Conservation (phyloP, 306 rosid species). For the Neltuma alba region DNA sequence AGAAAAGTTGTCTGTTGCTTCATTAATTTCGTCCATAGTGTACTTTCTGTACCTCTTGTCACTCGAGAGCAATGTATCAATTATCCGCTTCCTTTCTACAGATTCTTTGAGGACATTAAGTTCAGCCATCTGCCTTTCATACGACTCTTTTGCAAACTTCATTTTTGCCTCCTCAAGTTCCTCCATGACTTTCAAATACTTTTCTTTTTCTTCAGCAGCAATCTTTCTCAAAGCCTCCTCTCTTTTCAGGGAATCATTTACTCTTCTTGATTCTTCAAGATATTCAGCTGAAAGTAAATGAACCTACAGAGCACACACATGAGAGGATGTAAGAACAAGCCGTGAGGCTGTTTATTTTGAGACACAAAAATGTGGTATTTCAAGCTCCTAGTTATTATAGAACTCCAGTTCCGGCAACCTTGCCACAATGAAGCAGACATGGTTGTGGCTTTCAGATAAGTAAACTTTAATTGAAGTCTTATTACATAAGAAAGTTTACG, state of each 20-base stretch:
- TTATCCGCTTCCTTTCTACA: conserved; percentile 65
- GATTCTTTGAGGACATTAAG: conserved; percentile 70
- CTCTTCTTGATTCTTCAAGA: conserved; percentile 71
- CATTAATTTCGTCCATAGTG: conserved; percentile 72
- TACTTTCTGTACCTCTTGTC: conserved; percentile 87
- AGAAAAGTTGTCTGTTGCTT: conserved; percentile 70
- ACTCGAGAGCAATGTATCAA: conserved; percentile 66
- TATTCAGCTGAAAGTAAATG: conserved; percentile 73
- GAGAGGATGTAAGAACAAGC: conserved; percentile 3
- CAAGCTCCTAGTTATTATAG: conserved; percentile 33
- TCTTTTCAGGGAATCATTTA: conserved; percentile 67
- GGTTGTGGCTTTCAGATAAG: conserved; percentile 14
- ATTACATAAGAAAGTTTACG: conserved; percentile 9
- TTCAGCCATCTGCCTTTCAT: conserved; percentile 84
- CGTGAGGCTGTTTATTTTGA: conserved; percentile 6
- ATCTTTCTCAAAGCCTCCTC: conserved; percentile 68
- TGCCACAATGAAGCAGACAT: conserved; percentile 10
- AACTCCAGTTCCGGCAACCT: conserved; percentile 25
- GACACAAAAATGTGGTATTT: conserved; percentile 1
- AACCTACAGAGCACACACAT: conserved; percentile 51
- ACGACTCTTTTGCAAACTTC: conserved; percentile 71
- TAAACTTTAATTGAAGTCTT: not conserved
- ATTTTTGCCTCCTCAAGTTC: conserved; percentile 74
- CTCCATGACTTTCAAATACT: conserved; percentile 70
- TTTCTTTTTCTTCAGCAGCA: conserved; percentile 82